Evolutionary conservation across 306 rosid genomes (phyloP), one percentile per base, ranked within the genome.

Genomic region (Inga leiocalycina): DNA sequence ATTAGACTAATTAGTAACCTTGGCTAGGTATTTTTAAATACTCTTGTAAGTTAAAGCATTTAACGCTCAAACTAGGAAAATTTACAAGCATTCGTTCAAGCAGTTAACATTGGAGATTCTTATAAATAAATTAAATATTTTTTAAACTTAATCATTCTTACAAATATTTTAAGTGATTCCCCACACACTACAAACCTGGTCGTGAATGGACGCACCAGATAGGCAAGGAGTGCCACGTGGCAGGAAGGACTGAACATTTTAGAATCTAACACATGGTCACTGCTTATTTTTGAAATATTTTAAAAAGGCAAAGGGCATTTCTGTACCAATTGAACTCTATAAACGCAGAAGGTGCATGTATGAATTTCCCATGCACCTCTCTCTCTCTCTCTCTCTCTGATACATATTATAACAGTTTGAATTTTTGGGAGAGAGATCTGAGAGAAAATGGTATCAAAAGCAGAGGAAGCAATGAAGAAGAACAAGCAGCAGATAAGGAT

Each of bases 401-500:
- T 3, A 57, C 30, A 27, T 27, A 27, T 27, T 27, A 27, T 27
- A 27, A 27, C 4, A 57, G 65, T 57, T 67, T 67, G 72, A 67
- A 14, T 16, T 19, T 54, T 54, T 16, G 61, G 0, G 61, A 17
- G 61, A 16, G 61, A 54, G 24, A 54, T 54, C 61, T 54, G 30
- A 56, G 62, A 20, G 9, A 14, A 24, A 5, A 95, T 91, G 98
- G 98, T 93, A 82, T 91, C 97, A 20, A 94, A 86, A 83, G 91
- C 89, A 54, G 98, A 91, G 84, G 99, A 92, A 88, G 88, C 91
- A 73, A 76, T 76, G 88, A 94, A 94, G 87, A 86, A 75, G 79
- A 89, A 80, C 78, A 88, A 82, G 49, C 66, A 71, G 83, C 91
- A 89, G 85, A 87, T 86, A 76, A 27, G 30, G 30, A 91, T 88